Percentiles rank a stretch among this genome's conserved stretches.
These are phyloP conservation scores for Coniophora puteana DNA, from an alignment of 1,284 basidiomycete species.

Conservation along the genomic window DNA sequence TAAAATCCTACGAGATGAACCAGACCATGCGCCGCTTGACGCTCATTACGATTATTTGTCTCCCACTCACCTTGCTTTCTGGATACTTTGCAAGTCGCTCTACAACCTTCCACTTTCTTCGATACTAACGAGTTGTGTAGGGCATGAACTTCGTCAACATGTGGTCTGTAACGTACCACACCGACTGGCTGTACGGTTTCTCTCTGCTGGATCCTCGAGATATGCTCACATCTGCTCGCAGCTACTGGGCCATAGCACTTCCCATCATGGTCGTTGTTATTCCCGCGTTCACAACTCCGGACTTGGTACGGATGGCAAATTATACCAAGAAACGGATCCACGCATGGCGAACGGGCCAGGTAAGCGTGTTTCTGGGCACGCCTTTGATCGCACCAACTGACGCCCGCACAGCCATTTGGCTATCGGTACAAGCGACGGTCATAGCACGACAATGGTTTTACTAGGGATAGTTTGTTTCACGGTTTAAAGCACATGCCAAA, in stretches of 20 bases:
- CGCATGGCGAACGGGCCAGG: too few relatives aligned
- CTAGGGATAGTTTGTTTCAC: too few relatives aligned
- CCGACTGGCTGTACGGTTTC: conserved; percentile 49
- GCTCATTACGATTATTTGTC: conserved; percentile 63
- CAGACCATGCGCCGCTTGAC: conserved; percentile 62
- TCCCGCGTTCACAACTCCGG: conserved; percentile 50
- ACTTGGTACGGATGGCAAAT: conserved; percentile 43
- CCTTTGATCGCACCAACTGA: too few relatives aligned
- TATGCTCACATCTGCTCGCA: too few relatives aligned
- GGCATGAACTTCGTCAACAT: conserved; percentile 67
- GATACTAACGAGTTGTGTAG: too few relatives aligned
- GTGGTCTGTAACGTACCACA: conserved; percentile 44
- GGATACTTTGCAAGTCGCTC: conserved; percentile 61
- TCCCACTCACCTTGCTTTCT: conserved; percentile 66
- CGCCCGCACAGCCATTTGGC: too few relatives aligned
- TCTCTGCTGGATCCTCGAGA: too few relatives aligned
- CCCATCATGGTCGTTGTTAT: conserved; percentile 58
- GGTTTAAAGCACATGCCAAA: too few relatives aligned
- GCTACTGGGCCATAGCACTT: conserved; percentile 65
- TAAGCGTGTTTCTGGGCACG: too few relatives aligned
- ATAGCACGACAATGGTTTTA: too few relatives aligned
- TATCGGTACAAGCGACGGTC: too few relatives aligned
- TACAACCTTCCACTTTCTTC: too few relatives aligned
- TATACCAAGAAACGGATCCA: conserved; percentile 43
- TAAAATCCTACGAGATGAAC: conserved; percentile 70